phyloP scores from a whole-genome alignment of 371 early-diverging fungal species.

The Globomyces sp. region DNA sequence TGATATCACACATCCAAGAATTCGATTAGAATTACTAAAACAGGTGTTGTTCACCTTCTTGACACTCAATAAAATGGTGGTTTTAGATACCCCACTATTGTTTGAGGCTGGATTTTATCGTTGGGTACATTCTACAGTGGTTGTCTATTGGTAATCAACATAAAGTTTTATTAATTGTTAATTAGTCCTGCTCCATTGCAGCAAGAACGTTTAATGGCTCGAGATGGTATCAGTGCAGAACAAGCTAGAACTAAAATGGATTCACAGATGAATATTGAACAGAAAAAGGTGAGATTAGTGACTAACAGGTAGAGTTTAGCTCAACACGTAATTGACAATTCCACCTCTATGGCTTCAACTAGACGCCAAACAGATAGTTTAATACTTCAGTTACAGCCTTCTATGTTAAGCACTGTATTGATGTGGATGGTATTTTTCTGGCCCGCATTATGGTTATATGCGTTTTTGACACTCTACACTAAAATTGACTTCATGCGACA shows the following conservation, averaged over 20 bases:
- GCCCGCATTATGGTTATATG: conserved; percentile 30
- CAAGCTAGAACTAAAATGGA: conserved; percentile 74
- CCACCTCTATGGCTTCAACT: conserved; percentile 62
- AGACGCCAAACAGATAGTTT: conserved; percentile 53
- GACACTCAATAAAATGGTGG: conserved; percentile 62
- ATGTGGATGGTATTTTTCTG: conserved; percentile 29
- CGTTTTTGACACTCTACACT: neutral
- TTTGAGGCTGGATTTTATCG: conserved; percentile 78
- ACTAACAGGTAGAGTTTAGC: conserved; percentile 50
- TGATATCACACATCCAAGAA: conserved; percentile 81
- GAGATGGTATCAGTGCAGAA: conserved; percentile 64
- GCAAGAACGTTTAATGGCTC: conserved; percentile 64
- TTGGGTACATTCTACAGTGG: conserved; percentile 68
- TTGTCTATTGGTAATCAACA: conserved; percentile 72
- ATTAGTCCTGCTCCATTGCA: conserved; percentile 72
- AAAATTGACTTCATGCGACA: conserved; percentile 6
- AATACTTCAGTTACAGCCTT: conserved; percentile 23
- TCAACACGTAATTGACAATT: conserved; percentile 81
- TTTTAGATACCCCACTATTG: conserved; percentile 90
- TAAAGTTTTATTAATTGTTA: neutral
- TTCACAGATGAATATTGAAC: conserved; percentile 77
- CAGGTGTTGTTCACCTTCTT: conserved; percentile 70
- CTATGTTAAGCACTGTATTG: conserved; percentile 12
- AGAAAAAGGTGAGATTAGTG: conserved; percentile 52
- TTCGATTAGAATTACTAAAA: conserved; percentile 73